Conservation (phyloP, 2,329 filamentous ascomycete species). For the Ceratocystis diversiconidia region DNA sequence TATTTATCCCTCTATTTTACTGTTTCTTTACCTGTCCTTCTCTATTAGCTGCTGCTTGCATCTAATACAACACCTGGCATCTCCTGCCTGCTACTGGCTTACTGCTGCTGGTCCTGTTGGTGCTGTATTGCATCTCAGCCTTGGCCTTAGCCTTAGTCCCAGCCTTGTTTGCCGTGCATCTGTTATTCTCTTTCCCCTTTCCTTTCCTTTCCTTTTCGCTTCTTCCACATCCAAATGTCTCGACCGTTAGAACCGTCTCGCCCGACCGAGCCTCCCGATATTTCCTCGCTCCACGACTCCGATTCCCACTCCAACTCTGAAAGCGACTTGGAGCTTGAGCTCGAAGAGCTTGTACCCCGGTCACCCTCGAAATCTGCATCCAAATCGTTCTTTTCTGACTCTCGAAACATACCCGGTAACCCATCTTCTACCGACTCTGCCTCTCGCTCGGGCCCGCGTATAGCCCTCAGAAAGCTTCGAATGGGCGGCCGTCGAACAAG, state of each 20-base stretch:
- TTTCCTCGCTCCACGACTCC: conserved; percentile 25
- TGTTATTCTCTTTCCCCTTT: neutral
- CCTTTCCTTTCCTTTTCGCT: neutral
- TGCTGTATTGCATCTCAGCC: neutral
- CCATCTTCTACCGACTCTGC: conserved; percentile 9
- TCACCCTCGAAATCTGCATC: conserved; percentile 24
- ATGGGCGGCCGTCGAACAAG: conserved; percentile 46
- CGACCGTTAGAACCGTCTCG: conserved; percentile 34
- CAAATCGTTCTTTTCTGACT: conserved; percentile 23
- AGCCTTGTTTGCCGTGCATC: neutral
- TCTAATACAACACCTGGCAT: conserved; percentile 6
- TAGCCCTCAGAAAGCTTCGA: conserved; percentile 57
- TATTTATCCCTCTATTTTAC: neutral
- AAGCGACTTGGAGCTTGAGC: conserved; percentile 59
- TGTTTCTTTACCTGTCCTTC: neutral
- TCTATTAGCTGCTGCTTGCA: neutral
- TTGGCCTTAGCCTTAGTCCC: neutral
- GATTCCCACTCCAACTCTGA: conserved; percentile 7
- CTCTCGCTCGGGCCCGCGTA: conserved; percentile 30
- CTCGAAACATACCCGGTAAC: conserved; percentile 24
- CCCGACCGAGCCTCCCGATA: conserved; percentile 47
- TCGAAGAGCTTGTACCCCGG: conserved; percentile 61
- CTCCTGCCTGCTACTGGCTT: neutral
- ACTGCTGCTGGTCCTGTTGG: neutral
- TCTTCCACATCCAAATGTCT: conserved; percentile 32